A percentile compares a stretch with the other conserved stretches of the same genome.
Conservation (phyloP, 495 filamentous ascomycete species). For the Ascodesmis nigricans region DNA sequence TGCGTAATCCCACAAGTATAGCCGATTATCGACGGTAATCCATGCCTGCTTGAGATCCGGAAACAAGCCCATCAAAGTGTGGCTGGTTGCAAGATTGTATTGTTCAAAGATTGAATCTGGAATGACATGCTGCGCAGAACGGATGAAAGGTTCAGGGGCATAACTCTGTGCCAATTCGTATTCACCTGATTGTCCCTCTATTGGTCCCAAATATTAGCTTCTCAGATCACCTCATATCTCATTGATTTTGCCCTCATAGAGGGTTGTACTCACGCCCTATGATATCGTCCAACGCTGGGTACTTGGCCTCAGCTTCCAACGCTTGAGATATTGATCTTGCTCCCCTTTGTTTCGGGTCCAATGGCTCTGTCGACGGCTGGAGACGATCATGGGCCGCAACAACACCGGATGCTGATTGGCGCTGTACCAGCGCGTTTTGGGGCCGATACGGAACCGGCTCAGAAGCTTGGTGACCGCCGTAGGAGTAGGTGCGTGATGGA, state of each 20-base stretch:
- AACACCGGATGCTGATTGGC: conserved; percentile 3
- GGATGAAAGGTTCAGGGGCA: conserved; percentile 79
- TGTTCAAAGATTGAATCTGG: conserved; percentile 77
- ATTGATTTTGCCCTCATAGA: not conserved
- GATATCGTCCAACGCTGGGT: conserved; percentile 77
- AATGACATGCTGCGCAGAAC: conserved; percentile 56
- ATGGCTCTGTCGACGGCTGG: conserved; percentile 13
- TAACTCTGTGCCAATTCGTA: conserved; percentile 48
- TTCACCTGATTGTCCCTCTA: conserved; percentile 72
- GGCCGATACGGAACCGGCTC: not conserved
- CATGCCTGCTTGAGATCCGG: conserved; percentile 84
- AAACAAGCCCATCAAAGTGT: conserved; percentile 79
- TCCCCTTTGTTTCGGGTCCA: conserved; percentile 54
- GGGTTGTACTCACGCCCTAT: conserved; percentile 47
- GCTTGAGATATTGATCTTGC: conserved; percentile 65
- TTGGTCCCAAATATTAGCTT: conserved; percentile 6
- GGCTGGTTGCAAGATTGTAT: conserved; percentile 61
- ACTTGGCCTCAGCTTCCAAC: conserved; percentile 50
- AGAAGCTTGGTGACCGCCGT: conserved; percentile 6
- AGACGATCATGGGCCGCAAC: too few species aligned
- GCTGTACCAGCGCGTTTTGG: conserved; percentile 1
- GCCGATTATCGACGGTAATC: conserved; percentile 81
- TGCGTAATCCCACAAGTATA: conserved; percentile 97
- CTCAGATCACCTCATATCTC: conserved; percentile 1
- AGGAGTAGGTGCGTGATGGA: conserved; percentile 5